phyloP scores from a whole-genome alignment of 225 moss, liverwort and hornwort genomes.

The Pseudisothecium myosuroides region DNA sequence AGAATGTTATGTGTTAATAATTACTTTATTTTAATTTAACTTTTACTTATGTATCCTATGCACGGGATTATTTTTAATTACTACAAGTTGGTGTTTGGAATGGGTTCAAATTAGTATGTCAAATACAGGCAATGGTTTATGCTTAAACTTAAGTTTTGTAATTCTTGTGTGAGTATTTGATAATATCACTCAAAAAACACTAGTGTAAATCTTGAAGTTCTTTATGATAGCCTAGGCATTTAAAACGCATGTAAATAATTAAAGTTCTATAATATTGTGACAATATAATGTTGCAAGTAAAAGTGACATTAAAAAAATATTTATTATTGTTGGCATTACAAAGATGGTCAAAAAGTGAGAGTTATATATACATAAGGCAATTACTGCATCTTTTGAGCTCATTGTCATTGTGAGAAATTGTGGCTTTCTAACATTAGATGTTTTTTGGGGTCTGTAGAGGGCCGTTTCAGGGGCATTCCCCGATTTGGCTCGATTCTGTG shows the following conservation, averaged over 20 bases:
- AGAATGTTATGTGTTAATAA: neutral
- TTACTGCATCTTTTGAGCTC: no score
- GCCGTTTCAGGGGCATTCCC: no score
- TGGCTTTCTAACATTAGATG: no score
- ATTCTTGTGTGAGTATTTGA: neutral
- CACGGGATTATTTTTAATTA: accelerated
- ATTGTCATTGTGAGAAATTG: no score
- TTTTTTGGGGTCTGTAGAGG: no score
- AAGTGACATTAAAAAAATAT: neutral
- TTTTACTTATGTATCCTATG: neutral
- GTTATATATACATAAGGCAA: no score
- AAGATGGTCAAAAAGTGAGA: no score
- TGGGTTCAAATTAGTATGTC: neutral
- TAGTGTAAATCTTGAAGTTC: neutral
- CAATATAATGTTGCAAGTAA: neutral
- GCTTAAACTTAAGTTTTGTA: neutral
- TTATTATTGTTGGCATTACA: neutral
- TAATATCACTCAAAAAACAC: neutral
- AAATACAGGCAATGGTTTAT: neutral
- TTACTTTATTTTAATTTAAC: neutral
- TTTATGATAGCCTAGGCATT: neutral
- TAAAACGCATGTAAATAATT: neutral
- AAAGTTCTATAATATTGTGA: neutral
- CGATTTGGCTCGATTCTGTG: no score
- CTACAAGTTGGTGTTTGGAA: accelerated